phyloP scores from a whole-genome alignment of 2,329 filamentous ascomycete genomes.

The Arachnomyces sp. region DNA sequence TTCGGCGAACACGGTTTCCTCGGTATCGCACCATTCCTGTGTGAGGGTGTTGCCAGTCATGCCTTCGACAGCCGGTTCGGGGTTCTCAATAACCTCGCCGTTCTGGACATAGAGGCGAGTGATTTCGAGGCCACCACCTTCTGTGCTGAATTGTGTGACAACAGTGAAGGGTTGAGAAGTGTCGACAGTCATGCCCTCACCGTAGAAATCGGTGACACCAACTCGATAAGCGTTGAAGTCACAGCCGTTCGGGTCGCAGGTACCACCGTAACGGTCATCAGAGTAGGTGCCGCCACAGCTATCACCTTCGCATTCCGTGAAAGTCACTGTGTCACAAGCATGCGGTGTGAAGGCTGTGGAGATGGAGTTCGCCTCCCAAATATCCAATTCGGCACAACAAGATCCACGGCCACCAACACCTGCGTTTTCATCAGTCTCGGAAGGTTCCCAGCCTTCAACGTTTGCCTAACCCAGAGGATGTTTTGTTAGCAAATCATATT shows the following conservation, averaged over 20 bases:
- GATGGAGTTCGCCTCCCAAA: constrained; percentile 58
- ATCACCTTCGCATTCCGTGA: constrained; percentile 31
- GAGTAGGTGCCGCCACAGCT: constrained; percentile 42
- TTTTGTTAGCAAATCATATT: background rate
- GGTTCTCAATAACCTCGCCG: constrained; percentile 49
- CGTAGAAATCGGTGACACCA: constrained; percentile 55
- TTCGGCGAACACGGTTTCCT: constrained; percentile 43
- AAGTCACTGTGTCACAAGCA: constrained; percentile 44
- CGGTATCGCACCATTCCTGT: constrained; percentile 44
- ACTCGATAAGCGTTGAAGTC: constrained; percentile 59
- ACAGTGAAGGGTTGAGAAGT: constrained; percentile 52
- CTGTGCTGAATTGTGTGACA: constrained; percentile 53
- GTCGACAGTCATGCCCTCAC: constrained; percentile 47
- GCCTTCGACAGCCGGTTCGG: constrained; percentile 34
- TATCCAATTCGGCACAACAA: constrained; percentile 57
- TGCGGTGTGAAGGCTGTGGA: constrained; percentile 56
- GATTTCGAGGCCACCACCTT: constrained; percentile 44
- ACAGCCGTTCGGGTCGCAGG: constrained; percentile 58
- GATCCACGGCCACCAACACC: constrained; percentile 44
- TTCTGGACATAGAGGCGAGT: constrained; percentile 55
- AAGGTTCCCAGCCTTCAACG: constrained; percentile 40
- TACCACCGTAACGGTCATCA: constrained; percentile 46
- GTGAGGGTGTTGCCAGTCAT: constrained; percentile 46
- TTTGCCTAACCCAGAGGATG: constrained; percentile 34
- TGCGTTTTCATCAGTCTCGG: constrained; percentile 43